A percentile compares a stretch with the other conserved stretches of the same genome.
phyloP scores from a whole-genome alignment of 306 rosid genomes.

The Castanea crenata region DNA sequence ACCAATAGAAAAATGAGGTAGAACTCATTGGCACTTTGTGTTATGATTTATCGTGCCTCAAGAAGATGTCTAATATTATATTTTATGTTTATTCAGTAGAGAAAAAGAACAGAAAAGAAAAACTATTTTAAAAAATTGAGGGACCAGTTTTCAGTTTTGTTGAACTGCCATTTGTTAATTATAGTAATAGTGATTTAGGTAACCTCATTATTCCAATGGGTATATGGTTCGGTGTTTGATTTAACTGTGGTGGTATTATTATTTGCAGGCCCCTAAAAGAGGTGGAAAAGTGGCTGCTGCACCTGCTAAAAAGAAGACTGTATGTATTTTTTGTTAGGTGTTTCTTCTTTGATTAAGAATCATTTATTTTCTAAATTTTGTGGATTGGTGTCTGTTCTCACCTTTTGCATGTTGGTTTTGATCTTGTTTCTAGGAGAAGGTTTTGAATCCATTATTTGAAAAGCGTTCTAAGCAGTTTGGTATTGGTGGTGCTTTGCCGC shows the following conservation, averaged over 20 bases:
- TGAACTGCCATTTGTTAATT: neutral
- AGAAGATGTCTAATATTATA: too few relatives aligned
- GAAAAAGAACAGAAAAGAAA: too few relatives aligned
- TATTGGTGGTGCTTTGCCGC: constrained; percentile 81
- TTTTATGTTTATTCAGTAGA: too few relatives aligned
- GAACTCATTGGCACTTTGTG: too few relatives aligned
- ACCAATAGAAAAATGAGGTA: too few relatives aligned
- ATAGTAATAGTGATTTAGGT: neutral
- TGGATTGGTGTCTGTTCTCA: neutral
- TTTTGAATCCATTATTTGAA: constrained; percentile 61
- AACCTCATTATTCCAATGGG: neutral
- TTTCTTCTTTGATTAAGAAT: neutral
- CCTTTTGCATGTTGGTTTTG: neutral
- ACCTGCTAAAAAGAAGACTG: constrained; percentile 52
- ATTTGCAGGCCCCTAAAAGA: constrained; percentile 46
- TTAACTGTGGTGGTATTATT: neutral
- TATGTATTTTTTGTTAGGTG: neutral
- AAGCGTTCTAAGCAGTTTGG: constrained; percentile 73
- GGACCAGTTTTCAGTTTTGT: neutral
- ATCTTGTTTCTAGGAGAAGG: constrained; percentile 44
- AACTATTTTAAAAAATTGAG: too few relatives aligned
- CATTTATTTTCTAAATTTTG: neutral
- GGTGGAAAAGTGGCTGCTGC: constrained; percentile 44
- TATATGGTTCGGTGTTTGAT: neutral
- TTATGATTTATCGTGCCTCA: too few relatives aligned